Evolutionary conservation across 2,329 filamentous ascomycete species (phyloP), one percentile per base, ranked within the genome.

Genomic region (Pseudocercospora vitis): DNA sequence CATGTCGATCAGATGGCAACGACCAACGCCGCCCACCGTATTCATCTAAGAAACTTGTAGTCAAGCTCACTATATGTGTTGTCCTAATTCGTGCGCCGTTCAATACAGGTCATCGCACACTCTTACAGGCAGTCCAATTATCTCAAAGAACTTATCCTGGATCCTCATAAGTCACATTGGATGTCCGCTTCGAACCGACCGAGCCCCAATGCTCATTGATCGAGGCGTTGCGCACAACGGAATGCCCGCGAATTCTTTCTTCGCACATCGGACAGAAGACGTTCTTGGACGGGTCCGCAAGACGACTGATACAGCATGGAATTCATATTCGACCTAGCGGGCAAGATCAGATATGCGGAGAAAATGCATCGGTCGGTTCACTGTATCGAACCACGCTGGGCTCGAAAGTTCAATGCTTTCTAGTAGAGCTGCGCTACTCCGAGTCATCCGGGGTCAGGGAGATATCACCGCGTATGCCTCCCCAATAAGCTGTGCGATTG

Each of bases 391-490:
- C 6, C 6, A 14, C 21, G 8, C 12, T 14, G 9, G 33, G 50
- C 12, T n/a, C 19, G 8, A 28, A 35, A 2, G 5, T 12, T n/a
- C 50, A 52, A 18, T 21, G 33, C 24, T 19, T 19, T 7, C 23
- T 53, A 21, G 12, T 53, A n/a, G 50, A 52, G 18, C 18, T 11
- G 3, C 23, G 32, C 14, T 53, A 53, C 14, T 32, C 37, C 21
- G 29, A 33, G 7, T 53, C 42, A 44, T 40, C 23, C 19, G 50
- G 40, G 18, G 18, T 24, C 18, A 18, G 33, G 12, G 28, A 33
- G 50, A 53, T n/a, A 53, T 53, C 42, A 52, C 50, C 2, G 48
- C 50, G 3, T 12, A 53, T 8, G 9, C 28, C 6, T 53, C 48
- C 24, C 24, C 48, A 8, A 12, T 48, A 7, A 31, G 32, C n/a